Evolutionary conservation across 139 green algal species (phyloP), one percentile per base, ranked within the genome.

Genomic region (Chlamydomonas sphaeroides): DNA sequence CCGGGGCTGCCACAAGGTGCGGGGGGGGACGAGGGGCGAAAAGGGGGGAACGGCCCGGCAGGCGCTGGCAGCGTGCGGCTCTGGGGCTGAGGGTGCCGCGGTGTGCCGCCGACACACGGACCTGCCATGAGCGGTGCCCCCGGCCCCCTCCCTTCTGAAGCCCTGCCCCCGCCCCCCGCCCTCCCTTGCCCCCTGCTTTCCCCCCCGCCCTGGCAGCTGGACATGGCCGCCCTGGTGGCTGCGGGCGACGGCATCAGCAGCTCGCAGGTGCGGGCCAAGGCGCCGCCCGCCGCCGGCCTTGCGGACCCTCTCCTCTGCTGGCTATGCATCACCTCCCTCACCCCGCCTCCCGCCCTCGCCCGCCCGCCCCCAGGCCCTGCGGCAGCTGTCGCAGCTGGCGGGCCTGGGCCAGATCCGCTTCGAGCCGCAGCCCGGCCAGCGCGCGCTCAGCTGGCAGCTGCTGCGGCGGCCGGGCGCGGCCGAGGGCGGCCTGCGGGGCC

Each of bases 351-450:
- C 42, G 35, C 23, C n/a, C 2, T 33, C 32, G 28, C 33, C n/a
- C 45, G 0, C 51, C 21, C 59, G 56, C 35, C 23, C 59, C 41
- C 78, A 89, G 84, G 79, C 90, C 14, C 25, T 93, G 76, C 57
- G 65, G 57, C 84, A 93, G 68, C 84, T 96, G 67, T 45, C 84
- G 26, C 79, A 78, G 49, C 85, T 97, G 41, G 93, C 94, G 17
- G 45, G 65, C 0, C 33, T 51, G 36, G 65, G 88, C 1, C 86
- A 93, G 79, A 89, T 97, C 33, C 84, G 88, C 17, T 95, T 95
- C 82, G 88, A 95, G 85, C 84, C 79, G 67, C 39, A 35, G 39
- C 2, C 45, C 33, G 65, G 65, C 18, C 4, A 33, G 48, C 62
- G 51, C 20, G 36, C 73, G 23, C 33, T 59, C 23, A 35, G n/a